phyloP scores from a whole-genome alignment of 345 rosid genomes.

The Salix koriyanagi region DNA sequence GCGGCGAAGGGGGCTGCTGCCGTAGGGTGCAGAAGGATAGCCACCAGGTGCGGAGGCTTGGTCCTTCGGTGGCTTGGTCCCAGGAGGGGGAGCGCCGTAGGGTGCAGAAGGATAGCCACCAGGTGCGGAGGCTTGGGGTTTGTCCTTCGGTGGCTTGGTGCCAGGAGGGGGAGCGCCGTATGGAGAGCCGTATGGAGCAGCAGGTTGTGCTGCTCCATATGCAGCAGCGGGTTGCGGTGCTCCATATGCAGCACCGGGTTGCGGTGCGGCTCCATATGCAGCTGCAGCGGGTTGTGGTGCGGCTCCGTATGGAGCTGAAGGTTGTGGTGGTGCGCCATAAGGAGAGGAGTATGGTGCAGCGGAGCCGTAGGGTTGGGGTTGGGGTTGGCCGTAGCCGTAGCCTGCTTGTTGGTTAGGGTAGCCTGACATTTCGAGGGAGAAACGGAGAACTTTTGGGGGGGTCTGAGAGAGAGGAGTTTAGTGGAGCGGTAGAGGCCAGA shows the following conservation, averaged over 20 bases:
- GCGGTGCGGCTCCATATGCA: slow-evolving; percentile 31
- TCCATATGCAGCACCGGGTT: slow-evolving; percentile 28
- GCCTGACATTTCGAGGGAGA: slow-evolving; percentile 35
- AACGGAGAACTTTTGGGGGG: background rate
- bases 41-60: slow-evolving; percentile 27
- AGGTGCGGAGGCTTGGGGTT: slow-evolving; percentile 26
- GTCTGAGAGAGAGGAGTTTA: background rate
- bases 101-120: slow-evolving; percentile 38
- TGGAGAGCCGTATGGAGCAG: slow-evolving; percentile 27
- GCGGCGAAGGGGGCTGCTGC: slow-evolving; percentile 71
- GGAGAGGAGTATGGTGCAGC: slow-evolving; percentile 30
- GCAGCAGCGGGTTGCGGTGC: slow-evolving; percentile 25
- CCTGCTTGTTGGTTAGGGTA: slow-evolving; percentile 46
- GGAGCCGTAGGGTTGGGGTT: slow-evolving; percentile 39
- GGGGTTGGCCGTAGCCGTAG: slow-evolving; percentile 56
- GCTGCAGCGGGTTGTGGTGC: slow-evolving; percentile 21
- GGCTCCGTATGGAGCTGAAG: slow-evolving; percentile 16
- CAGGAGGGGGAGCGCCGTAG: slow-evolving; percentile 40
- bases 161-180: slow-evolving; percentile 36
- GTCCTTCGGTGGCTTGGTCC: slow-evolving; percentile 63
- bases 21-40: slow-evolving; percentile 42
- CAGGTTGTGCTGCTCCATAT: slow-evolving; percentile 31
- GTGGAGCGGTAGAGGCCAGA: background rate
- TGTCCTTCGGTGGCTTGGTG: slow-evolving; percentile 61
- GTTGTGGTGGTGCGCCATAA: slow-evolving; percentile 12